Conservation (phyloP, 2,329 filamentous ascomycete genomes). For the Colletotrichum tofieldiae region DNA sequence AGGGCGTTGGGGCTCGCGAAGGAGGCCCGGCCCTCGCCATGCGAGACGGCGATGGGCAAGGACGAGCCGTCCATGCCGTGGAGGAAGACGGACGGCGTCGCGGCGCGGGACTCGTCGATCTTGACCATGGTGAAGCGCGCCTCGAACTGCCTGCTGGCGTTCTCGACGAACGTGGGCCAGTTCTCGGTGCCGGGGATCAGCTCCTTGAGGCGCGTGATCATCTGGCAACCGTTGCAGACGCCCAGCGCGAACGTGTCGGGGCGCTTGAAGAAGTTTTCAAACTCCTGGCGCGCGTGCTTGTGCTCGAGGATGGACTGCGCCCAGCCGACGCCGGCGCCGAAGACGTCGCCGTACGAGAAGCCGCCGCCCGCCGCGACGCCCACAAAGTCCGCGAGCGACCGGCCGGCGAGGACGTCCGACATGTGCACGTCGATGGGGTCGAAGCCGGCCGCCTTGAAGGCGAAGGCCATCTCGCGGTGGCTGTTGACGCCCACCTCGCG, state of each 20-base stretch:
- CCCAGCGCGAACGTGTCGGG: slow-evolving; percentile 93
- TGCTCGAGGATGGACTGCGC: slow-evolving; percentile 94
- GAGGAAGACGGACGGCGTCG: slow-evolving; percentile 84
- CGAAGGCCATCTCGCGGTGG: slow-evolving; percentile 97
- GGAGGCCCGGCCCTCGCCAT: slow-evolving; percentile 89
- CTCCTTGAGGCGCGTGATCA: slow-evolving; percentile 84
- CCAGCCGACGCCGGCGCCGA: slow-evolving; percentile 97
- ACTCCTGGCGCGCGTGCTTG: slow-evolving; percentile 81
- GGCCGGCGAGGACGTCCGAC: slow-evolving; percentile 88
- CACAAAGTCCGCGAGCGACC: slow-evolving; percentile 85
- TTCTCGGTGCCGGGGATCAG: slow-evolving; percentile 87
- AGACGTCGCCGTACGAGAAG: slow-evolving; percentile 89
- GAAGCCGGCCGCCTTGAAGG: slow-evolving; percentile 93
- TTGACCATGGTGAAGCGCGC: slow-evolving; percentile 89
- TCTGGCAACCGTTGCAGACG: slow-evolving; percentile 98
- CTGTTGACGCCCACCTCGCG: slow-evolving; percentile 97
- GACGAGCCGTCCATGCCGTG: slow-evolving; percentile 88
- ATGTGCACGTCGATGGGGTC: slow-evolving; percentile 95
- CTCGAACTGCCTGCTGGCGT: slow-evolving; percentile 91
- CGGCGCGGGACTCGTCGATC: slow-evolving; percentile 65
- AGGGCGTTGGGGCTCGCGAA: slow-evolving; percentile 72
- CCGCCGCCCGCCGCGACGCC: slow-evolving; percentile 96
- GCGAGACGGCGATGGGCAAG: slow-evolving; percentile 89
- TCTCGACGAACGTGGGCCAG: slow-evolving; percentile 92
- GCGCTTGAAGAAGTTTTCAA: slow-evolving; percentile 87